Base-by-base conservation (phyloP, 768 basidiomycete species). In the Thelephora aurantiotincta region DNA sequence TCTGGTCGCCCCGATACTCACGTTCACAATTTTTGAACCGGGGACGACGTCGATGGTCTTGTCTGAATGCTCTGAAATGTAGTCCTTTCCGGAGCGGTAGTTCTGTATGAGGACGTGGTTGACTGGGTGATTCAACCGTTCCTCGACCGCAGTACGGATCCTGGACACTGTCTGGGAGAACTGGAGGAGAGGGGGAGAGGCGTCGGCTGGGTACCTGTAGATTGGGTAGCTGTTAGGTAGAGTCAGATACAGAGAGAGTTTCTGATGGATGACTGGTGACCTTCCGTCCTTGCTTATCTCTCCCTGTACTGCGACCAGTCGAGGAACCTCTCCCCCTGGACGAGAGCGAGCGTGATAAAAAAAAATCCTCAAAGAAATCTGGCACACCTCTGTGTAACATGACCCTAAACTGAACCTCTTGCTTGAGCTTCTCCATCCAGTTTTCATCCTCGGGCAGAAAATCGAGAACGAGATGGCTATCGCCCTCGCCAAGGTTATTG, bases 11-110 rank as follows among this genome's bases (percentile, higher is more conserved):
- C 86, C 86, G 12, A 89, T 67, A 55, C 81, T 84, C 51, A 89
- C 80, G 50, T 90, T 90, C 50, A 85, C 82, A 52, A 89, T 81
- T 47, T 68, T 77, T 6, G 84, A 82, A 30, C 77, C 80, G 12
- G 70, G 74, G 3, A 80, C 75, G 52, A 90, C 74, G 59, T 90
- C 87, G 54, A 89, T 73, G 5, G 86, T 90, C 64, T 90, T 90
- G 62, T 90, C 86, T 0, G 82, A 83, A 60, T 90, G 86, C 54
- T 88, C 85, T 0, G 85, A 87, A 52, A 89, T 89, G 62, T 80
- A 83, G 61, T 89, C 87, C 23, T 73, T 75, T 5, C 86, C 87
- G 11, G 70, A 72, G 48, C 86, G 82, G 58, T 89, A 89, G 58
- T 76, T 71, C 56, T 89, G 87, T 44, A 89, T 85, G 26, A 90